Base-by-base conservation (phyloP, 371 early-diverging fungal species). In the Synchytrium microbalum region DNA sequence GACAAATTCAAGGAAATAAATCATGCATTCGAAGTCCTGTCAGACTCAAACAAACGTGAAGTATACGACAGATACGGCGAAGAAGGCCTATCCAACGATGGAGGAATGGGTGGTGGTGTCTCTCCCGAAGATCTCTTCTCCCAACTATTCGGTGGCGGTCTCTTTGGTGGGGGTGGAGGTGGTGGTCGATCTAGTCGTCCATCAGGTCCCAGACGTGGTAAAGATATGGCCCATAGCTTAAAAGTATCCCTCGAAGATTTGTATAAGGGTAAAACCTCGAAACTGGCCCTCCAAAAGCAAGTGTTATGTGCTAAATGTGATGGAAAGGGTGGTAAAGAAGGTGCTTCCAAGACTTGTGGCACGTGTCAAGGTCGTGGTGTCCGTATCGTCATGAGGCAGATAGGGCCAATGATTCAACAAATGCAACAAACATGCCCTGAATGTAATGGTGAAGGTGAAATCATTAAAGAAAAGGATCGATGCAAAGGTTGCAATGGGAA, bases 391-490 rank as follows among this genome's bases (percentile, higher is more conserved):
- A 83, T 92, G 69, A 82, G 96, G 59, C 97, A 95, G 76, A 88
- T 96, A 80, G 97, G 97, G 29, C 95, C 95, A 62, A 95, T 96
- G 91, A 85, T 96, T 61, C 98, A 98, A 81, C 96, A 95, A 80
- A 87, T 95, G 76, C 96, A 96, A 75, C 89, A 92, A 73, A 84
- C 90, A 51, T 98, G 98, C 82, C 79, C 81, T 19, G 86, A 83
- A 58, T 96, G 96, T 80, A 81, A 83, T 57, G 97, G 93, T 60
- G 86, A 85, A 66, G 94, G 96, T 66, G 88, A 93, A 71, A 81
- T 86, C 30, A 92, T 96, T 66, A 81, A 83, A 68, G 86, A 85
- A 33, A 91, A 91, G 78, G 91, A 93, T 73, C 75, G 84, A 58
- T 95, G 95, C 81, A 91, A 89, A 73, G 79, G 77, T 52, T 95